Conservation (phyloP, 352 stramenopile genomes). For the Phytophthora chlamydospora region DNA sequence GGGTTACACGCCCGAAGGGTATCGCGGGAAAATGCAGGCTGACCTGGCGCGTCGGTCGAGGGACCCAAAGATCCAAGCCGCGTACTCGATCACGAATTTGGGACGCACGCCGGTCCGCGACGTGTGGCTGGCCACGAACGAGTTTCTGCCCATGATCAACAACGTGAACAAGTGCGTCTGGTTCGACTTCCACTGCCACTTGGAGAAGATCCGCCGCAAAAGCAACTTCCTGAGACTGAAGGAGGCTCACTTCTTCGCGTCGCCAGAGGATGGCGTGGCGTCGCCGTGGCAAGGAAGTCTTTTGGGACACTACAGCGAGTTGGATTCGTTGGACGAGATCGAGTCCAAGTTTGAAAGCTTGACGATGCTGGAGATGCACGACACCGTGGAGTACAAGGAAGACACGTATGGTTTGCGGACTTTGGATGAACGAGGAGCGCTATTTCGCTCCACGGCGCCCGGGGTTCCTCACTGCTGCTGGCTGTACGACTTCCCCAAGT, state of each 20-base stretch:
- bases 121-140: conserved; percentile 29
- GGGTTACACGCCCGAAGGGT: conserved; percentile 29
- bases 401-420: conserved; percentile 42
- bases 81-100: conserved; percentile 31
- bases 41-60: conserved; percentile 31
- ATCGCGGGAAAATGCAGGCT: conserved; percentile 41
- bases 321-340: conserved; percentile 32
- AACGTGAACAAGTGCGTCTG: conserved; percentile 36
- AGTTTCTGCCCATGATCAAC: conserved; percentile 38
- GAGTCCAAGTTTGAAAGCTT: conserved; percentile 34
- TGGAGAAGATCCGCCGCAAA: conserved; percentile 34
- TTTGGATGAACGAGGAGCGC: conserved; percentile 30
- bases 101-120: conserved; percentile 23
- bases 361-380: conserved; percentile 36
- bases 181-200: conserved; percentile 19
- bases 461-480: conserved; percentile 19
- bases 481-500: conserved; percentile 21
- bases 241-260: conserved; percentile 54
- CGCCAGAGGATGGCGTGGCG: conserved; percentile 39
- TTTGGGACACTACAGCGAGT: conserved; percentile 46
- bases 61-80: conserved; percentile 22
- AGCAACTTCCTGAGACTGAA: conserved; percentile 43
- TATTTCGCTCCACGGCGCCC: conserved; percentile 18
- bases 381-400: conserved; percentile 32
- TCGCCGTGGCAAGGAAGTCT: conserved; percentile 47